A percentile compares a stretch with the other conserved stretches of the same genome.
phyloP scores from a whole-genome alignment of 2,329 filamentous ascomycete species.

The Ceratocystis cacaofunesta region DNA sequence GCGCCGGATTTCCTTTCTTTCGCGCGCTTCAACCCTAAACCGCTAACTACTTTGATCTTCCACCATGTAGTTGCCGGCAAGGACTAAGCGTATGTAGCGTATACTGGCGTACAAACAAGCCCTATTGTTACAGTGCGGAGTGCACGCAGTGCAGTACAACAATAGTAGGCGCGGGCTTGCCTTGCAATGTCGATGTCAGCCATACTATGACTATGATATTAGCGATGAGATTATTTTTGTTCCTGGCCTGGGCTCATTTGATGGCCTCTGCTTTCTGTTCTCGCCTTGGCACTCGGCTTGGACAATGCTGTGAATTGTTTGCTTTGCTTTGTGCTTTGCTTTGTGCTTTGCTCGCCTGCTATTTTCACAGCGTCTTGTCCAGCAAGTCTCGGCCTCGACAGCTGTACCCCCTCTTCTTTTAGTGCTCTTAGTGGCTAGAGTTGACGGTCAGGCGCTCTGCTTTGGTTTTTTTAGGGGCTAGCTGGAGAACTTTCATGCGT shows the following conservation, averaged over 20 bases:
- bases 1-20: no score
- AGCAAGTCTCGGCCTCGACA: not conserved
- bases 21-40: no score
- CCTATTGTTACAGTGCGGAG: not conserved
- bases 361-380: not conserved
- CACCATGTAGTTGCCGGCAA: no score
- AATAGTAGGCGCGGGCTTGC: no score
- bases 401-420: not conserved
- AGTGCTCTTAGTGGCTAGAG: not conserved
- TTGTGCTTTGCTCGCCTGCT: not conserved
- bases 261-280: not conserved
- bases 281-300: not conserved
- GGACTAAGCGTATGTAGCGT: no score
- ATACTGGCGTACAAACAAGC: not conserved
- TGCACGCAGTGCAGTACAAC: no score
- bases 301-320: not conserved
- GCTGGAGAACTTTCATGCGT: not conserved
- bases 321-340: not conserved
- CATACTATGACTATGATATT: no score
- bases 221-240: not conserved
- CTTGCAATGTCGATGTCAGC: no score
- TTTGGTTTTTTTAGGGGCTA: not conserved
- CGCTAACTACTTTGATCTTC: no score
- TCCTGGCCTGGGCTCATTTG: not conserved
- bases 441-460: not conserved